Evolutionary conservation across 208 protist species (phyloP), one percentile per base, ranked within the genome.

Genomic region (Crithidia mellificae): DNA sequence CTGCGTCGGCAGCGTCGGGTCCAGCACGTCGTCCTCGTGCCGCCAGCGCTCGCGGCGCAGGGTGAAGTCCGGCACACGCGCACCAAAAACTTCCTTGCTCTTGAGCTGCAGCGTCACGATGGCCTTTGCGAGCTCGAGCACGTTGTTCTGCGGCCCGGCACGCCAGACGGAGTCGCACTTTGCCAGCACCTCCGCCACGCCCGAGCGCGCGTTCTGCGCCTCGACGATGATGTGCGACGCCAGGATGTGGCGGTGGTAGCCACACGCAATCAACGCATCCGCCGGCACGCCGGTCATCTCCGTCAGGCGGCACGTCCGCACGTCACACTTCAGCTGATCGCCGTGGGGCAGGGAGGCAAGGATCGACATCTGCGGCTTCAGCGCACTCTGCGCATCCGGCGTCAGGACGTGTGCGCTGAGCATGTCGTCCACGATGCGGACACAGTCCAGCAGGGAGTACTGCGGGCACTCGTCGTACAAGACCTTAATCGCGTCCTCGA

Each of bases 71-170:
- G 86, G 87, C 58, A 96, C 87, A 44, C 91, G 79, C 52, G 80
- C 72, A 17, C 85, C 88, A 78, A 92, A 92, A 49, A 93, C 83
- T 52, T 94, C 69, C 54, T 90, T 92, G 69, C 87, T 93, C 49
- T 87, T 88, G 34, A 82, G 59, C 68, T 94, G 86, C 41, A 96
- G 78, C 57, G 72, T 63, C 19, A 94, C 77, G 27, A 90, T 81
- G 15, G 77, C 69, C 52, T 83, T 87, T 8, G 87, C 84, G 8
- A 96, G 65, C 46, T 81, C 84, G 32, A 78, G 52, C 15, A 83
- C 73, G 38, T 83, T 80, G 43, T 84, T 72, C 27, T 73, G 68
- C 14, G 75, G 68, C 12, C 67, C 66, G 0, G 69, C 55, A 8
- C 72, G 64, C 83, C 85, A 92, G 22, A 90, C 62, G 29, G 57